A percentile compares a stretch with the other conserved stretches of the same genome.
phyloP scores from a whole-genome alignment of 352 stramenopile genomes.

The Phytophthora hibernalis region DNA sequence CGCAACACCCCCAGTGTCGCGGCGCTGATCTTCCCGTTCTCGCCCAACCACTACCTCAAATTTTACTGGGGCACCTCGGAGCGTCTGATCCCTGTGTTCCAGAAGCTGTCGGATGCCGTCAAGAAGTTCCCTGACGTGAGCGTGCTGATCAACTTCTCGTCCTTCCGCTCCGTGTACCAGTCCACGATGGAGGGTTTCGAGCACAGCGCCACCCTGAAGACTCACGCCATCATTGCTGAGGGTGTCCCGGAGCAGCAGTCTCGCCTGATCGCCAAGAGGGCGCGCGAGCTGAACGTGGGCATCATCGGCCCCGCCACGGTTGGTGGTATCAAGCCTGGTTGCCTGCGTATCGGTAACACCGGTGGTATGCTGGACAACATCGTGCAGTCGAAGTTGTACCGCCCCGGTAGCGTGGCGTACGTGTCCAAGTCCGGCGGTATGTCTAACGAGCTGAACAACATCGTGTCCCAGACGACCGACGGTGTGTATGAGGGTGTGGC shows the following conservation, averaged over 20 bases:
- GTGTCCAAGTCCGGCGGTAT: constrained; percentile 97
- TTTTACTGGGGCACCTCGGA: constrained; percentile 98
- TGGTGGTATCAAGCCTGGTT: constrained; percentile 97
- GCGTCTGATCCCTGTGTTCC: constrained; percentile 93
- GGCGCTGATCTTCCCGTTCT: constrained; percentile 95
- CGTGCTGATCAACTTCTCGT: constrained; percentile 97
- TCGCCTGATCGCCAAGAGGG: constrained; percentile 94
- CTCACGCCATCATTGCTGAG: constrained; percentile 97
- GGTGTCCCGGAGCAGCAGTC: constrained; percentile 96
- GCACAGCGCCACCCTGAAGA: constrained; percentile 94
- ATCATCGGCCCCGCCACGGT: constrained; percentile 97
- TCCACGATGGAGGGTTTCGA: constrained; percentile 96
- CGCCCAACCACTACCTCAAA: constrained; percentile 96
- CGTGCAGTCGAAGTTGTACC: constrained; percentile 97
- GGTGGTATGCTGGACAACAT: constrained; percentile 99
- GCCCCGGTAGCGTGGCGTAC: constrained; percentile 95
- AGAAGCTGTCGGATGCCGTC: constrained; percentile 92
- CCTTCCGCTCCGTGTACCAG: constrained; percentile 96
- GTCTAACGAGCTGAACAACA: constrained; percentile 99
- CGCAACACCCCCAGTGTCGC: constrained; percentile 94
- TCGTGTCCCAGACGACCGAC: constrained; percentile 96
- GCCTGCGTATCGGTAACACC: constrained; percentile 97
- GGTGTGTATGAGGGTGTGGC: constrained; percentile 96
- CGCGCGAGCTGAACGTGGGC: constrained; percentile 90
- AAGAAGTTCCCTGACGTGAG: constrained; percentile 94